These are phyloP conservation scores for Gynostemma pentaphyllum DNA, from an alignment of 306 rosid species.

Conservation along the genomic window DNA sequence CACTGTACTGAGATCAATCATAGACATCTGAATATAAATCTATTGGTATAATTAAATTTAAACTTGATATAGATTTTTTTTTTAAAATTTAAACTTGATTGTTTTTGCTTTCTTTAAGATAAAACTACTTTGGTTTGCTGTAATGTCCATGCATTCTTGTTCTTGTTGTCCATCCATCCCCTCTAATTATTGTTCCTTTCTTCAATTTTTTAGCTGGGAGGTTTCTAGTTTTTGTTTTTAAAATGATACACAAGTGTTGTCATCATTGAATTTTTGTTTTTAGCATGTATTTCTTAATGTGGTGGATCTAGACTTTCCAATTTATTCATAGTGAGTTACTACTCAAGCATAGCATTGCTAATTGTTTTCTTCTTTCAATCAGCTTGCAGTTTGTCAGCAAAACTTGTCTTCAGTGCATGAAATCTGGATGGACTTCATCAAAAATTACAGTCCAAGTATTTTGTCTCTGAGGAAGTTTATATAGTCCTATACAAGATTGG, in stretches of 20 bases:
- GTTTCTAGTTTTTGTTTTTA: neutral
- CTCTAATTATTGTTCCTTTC: neutral
- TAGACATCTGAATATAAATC: neutral
- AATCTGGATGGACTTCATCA: constrained; percentile 58
- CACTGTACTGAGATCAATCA: neutral
- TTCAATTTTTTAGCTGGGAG: neutral
- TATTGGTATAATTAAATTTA: neutral
- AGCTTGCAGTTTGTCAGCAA: constrained; percentile 81
- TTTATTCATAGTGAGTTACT: neutral
- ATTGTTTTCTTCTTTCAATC: constrained; percentile 27
- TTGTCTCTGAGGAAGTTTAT: constrained; percentile 36
- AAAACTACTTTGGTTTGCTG: too few relatives aligned
- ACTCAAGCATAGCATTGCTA: neutral
- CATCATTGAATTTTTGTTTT: neutral
- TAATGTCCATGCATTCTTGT: neutral
- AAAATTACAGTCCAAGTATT: constrained; percentile 36
- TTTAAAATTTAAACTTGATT: too few relatives aligned
- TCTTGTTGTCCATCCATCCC: neutral
- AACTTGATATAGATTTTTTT: neutral
- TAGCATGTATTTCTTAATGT: neutral
- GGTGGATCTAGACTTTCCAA: neutral
- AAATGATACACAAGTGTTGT: neutral
- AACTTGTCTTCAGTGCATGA: constrained; percentile 52
- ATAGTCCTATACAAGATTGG: constrained; percentile 43
- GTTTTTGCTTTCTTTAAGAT: too few relatives aligned